Base-by-base conservation (phyloP, 805 yeast species). In the Lipomyces kockii region DNA sequence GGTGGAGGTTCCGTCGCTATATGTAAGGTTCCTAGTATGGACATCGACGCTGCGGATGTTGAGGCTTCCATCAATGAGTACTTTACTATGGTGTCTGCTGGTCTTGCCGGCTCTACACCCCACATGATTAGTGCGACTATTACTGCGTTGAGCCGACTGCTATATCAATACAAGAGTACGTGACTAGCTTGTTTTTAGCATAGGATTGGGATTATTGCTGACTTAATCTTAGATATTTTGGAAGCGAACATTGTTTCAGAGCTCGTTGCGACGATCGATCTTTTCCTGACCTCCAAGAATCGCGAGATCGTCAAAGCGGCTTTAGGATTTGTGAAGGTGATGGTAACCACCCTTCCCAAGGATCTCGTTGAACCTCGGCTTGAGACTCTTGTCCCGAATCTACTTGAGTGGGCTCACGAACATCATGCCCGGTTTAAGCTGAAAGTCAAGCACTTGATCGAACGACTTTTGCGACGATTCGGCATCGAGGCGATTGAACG, bases 51-150 rank as follows among this genome's bases (percentile, higher is more conserved):
- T 35, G 89, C 90, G n/a, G 85, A 85, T 67, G 81, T 88, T 9
- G 82, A 83, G 61, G 95, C 97, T 8, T 83, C 87, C 22, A 82
- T 93, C 64, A 84, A 87, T 58, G 97, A 93, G 79, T 93, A 83
- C 76, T 91, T 94, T 81, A 92, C 96, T 37, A 91, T 95, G 89
- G 89, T 94, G 37, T 86, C 94, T 78, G 99, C 98, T 35, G 99
- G 99, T 81, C 83, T 96, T 72, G 97, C 95, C 49, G 97, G 97
- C 65, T 88, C 90, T 71, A 85, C 95, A 37, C 94, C 96, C 46
- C 97, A 94, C 80, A 94, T 94, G 97, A 90, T 95, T 39, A 91
- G 97, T 75, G 98, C 98, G n/a, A 87, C 94, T 1, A 87, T 95
- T 73, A 92, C 97, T 6, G 96, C 97, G 0, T 82, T 94, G 63